Conservation (phyloP, 345 rosid genomes). For the Linum lewisii region DNA sequence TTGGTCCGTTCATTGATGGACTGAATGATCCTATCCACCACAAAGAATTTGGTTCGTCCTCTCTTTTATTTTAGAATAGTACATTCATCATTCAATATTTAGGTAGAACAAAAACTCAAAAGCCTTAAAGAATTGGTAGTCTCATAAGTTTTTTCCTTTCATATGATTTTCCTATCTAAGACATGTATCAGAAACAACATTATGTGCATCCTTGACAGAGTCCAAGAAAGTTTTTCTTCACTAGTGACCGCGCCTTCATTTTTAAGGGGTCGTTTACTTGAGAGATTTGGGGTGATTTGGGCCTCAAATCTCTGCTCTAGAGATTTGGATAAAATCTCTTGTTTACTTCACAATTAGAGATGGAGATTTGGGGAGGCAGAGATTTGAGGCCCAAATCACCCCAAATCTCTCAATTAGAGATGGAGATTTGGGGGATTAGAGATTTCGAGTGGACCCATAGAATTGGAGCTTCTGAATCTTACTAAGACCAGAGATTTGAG, state of each 20-base stretch:
- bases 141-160: background rate
- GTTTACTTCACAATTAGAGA: no score
- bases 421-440: no score
- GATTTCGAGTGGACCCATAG: no score
- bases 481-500: no score
- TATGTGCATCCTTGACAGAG: background rate
- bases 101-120: background rate
- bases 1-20: slow-evolving; percentile 75
- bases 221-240: background rate
- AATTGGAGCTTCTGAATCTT: no score
- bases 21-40: slow-evolving; percentile 83
- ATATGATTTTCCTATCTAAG: background rate
- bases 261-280: no score
- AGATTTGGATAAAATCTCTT: no score
- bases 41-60: slow-evolving; percentile 77
- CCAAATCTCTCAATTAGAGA: no score
- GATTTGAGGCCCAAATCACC: no score
- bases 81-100: slow-evolving; percentile 5
- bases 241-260: background rate
- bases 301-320: no score
- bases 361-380: no score
- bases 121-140: background rate
- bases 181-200: background rate
- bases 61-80: slow-evolving; percentile 4
- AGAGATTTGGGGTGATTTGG: no score